Evolutionary conservation across 345 rosid genomes (phyloP).

Genomic region (Bretschneidera sinensis): DNA sequence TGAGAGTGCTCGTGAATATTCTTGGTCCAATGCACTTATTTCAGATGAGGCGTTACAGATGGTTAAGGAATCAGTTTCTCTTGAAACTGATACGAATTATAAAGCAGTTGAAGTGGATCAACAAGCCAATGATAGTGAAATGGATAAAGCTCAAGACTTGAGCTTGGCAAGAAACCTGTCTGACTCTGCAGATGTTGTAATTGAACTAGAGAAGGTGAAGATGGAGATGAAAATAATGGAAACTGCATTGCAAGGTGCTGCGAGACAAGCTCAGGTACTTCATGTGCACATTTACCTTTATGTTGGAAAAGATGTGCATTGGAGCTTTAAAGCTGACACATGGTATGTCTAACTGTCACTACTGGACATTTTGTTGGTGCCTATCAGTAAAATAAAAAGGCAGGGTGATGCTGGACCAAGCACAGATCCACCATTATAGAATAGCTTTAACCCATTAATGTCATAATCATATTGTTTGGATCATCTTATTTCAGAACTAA

Average conservation of each 20-base stretch:
- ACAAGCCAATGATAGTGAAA: slow-evolving; percentile 33
- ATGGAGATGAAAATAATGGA: slow-evolving; percentile 94
- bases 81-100: slow-evolving; percentile 17
- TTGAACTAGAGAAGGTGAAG: slow-evolving; percentile 75
- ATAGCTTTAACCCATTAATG: too few relatives aligned
- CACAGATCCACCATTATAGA: too few relatives aligned
- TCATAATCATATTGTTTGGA: too few relatives aligned
- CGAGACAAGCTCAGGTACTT: slow-evolving; percentile 99
- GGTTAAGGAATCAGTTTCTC: slow-evolving; percentile 36
- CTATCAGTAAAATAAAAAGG: too few relatives aligned
- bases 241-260: slow-evolving; percentile 96
- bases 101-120: slow-evolving; percentile 31
- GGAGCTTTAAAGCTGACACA: slow-evolving; percentile 1
- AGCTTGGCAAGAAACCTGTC: slow-evolving; percentile 42
- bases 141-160: slow-evolving; percentile 36
- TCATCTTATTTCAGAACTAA: too few relatives aligned
- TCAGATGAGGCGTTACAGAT: slow-evolving; percentile 41
- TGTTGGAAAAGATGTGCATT: background rate
- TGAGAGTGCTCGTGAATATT: slow-evolving; percentile 30
- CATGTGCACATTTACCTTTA: slow-evolving; percentile 1
- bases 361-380: too few relatives aligned
- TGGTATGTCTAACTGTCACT: too few relatives aligned
- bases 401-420: too few relatives aligned
- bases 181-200: slow-evolving; percentile 33
- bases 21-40: slow-evolving; percentile 30